phyloP scores from a whole-genome alignment of 495 filamentous ascomycete species.

The Tuber microsphaerosporum region DNA sequence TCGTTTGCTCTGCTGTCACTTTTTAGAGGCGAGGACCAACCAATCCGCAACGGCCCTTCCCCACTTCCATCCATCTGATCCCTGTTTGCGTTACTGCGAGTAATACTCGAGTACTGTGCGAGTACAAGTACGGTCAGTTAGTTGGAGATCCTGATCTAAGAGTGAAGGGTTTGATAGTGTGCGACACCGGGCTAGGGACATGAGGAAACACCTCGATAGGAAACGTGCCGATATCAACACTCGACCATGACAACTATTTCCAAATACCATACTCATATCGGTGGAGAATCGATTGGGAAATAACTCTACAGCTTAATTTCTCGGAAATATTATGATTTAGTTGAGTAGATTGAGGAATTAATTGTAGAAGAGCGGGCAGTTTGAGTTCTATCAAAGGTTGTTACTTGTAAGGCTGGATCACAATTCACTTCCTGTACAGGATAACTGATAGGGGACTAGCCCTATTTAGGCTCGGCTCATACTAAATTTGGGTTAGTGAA shows the following conservation, averaged over 20 bases:
- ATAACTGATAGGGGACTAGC: not conserved
- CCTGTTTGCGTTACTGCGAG: conserved; percentile 29
- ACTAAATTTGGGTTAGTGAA: not conserved
- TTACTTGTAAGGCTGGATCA: not conserved
- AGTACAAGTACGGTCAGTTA: too few species aligned
- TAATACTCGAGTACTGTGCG: too few species aligned
- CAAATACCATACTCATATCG: not conserved
- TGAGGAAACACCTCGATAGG: not conserved
- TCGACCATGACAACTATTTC: not conserved
- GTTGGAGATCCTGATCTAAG: not conserved
- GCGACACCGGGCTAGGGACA: not conserved
- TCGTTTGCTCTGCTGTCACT: conserved; percentile 37
- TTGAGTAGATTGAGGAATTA: conserved; percentile 18
- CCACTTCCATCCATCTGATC: conserved; percentile 25
- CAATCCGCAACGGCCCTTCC: conserved; percentile 32
- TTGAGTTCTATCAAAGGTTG: not conserved
- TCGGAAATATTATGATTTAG: not conserved
- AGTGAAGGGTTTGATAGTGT: not conserved
- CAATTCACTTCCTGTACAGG: not conserved
- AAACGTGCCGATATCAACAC: not conserved
- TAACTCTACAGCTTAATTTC: not conserved
- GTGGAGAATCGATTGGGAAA: not conserved
- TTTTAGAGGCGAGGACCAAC: conserved; percentile 31
- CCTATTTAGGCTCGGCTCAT: not conserved
- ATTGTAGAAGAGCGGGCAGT: not conserved